Evolutionary conservation across 2,329 filamentous ascomycete species (phyloP).

Genomic region (Lachnellula arida): DNA sequence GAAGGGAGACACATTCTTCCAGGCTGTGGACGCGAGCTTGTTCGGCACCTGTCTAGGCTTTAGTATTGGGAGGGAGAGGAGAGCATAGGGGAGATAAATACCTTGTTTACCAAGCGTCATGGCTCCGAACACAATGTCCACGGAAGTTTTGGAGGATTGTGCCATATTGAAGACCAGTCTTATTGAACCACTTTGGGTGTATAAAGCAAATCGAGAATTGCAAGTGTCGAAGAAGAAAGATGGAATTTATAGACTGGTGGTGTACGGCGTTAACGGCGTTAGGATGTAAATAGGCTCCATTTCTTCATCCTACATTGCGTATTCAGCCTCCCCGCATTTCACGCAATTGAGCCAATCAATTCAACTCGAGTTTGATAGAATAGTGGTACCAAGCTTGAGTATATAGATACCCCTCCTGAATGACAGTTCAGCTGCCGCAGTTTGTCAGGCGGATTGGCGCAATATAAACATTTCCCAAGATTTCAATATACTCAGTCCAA

Average conservation of each 20-base stretch:
- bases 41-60: conserved; percentile 16
- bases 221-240: not conserved
- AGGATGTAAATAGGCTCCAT: not conserved
- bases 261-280: not conserved
- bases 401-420: too few relatives aligned
- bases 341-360: too few relatives aligned
- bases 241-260: not conserved
- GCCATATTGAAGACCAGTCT: not conserved
- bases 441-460: too few relatives aligned
- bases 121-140: conserved; percentile 27
- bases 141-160: not conserved
- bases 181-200: not conserved
- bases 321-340: too few relatives aligned
- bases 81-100: not conserved
- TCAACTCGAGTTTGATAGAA: too few relatives aligned
- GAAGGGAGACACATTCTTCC: conserved; percentile 52
- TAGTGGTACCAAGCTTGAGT: too few relatives aligned
- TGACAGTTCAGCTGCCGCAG: too few relatives aligned
- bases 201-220: not conserved
- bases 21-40: conserved; percentile 26
- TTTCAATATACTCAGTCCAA: too few relatives aligned
- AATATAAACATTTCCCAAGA: too few relatives aligned
- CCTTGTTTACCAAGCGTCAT: conserved; percentile 28
- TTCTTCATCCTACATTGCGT: too few relatives aligned
- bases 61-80: not conserved